Evolutionary conservation across 2,329 filamentous ascomycete genomes (phyloP).

Genomic region (Bertia moriformis): DNA sequence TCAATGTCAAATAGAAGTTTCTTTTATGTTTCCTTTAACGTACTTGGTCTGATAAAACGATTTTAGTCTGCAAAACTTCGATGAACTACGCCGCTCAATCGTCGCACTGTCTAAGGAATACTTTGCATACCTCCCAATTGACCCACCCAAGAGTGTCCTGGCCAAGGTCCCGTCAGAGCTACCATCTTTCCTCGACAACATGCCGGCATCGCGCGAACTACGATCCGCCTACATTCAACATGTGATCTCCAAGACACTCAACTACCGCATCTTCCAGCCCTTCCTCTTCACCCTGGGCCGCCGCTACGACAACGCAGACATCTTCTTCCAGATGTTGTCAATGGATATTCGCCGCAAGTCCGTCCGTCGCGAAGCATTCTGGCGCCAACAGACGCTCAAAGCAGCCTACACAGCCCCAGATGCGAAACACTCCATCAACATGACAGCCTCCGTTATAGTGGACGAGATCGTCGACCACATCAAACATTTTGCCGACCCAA

Average conservation of each 20-base stretch:
- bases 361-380: slow-evolving; percentile 37
- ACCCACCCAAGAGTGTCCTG: slow-evolving; percentile 30
- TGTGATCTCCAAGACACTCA: slow-evolving; percentile 38
- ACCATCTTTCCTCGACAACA: slow-evolving; percentile 38
- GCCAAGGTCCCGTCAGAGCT: slow-evolving; percentile 32
- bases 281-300: slow-evolving; percentile 40
- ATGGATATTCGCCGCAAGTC: slow-evolving; percentile 39
- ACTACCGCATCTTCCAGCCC: slow-evolving; percentile 37
- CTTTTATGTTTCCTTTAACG: neutral
- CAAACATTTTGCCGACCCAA: slow-evolving; percentile 33
- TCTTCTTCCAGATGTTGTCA: slow-evolving; percentile 35
- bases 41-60: slow-evolving; percentile 1
- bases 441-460: slow-evolving; percentile 35
- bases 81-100: slow-evolving; percentile 32
- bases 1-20: neutral
- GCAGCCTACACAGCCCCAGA: slow-evolving; percentile 39
- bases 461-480: slow-evolving; percentile 39
- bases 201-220: slow-evolving; percentile 30
- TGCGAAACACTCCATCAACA: slow-evolving; percentile 38
- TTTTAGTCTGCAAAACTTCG: slow-evolving; percentile 32
- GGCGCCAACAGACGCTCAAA: slow-evolving; percentile 40
- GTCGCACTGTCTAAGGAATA: slow-evolving; percentile 32
- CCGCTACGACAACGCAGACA: slow-evolving; percentile 38
- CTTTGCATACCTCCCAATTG: slow-evolving; percentile 32
- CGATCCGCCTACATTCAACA: slow-evolving; percentile 37